phyloP scores from a whole-genome alignment of 1,284 basidiomycete species.

The Inonotus obliquus region DNA sequence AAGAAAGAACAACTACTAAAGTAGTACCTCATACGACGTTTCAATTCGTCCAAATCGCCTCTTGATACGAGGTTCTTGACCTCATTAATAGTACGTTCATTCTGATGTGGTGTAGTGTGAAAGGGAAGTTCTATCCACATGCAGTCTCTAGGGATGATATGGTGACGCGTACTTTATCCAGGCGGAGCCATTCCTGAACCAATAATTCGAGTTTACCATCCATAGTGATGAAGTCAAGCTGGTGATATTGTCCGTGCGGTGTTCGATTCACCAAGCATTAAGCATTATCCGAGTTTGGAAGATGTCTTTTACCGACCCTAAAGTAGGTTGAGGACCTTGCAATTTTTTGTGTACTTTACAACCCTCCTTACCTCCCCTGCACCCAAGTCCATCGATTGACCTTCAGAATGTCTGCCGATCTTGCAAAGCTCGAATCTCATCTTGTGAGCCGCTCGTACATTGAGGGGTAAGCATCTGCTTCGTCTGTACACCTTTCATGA shows the following conservation, averaged over 20 bases:
- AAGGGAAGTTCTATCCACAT: neutral
- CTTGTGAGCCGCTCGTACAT: constrained; percentile 84
- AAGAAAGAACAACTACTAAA: neutral
- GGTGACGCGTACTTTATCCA: constrained; percentile 41
- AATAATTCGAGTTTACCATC: constrained; percentile 35
- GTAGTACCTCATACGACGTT: constrained; percentile 52
- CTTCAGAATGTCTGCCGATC: constrained; percentile 63
- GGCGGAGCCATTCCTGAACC: constrained; percentile 51
- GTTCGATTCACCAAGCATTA: too few species aligned
- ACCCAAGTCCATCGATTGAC: constrained; percentile 21
- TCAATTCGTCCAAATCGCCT: constrained; percentile 45
- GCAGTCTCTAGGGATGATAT: neutral
- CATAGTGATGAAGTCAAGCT: constrained; percentile 3
- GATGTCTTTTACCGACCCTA: neutral
- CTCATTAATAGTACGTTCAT: constrained; percentile 48
- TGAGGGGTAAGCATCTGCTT: constrained; percentile 71
- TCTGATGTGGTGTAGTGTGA: constrained; percentile 33
- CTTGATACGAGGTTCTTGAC: constrained; percentile 46
- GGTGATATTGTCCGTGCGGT: too few species aligned
- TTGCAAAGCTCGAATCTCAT: constrained; percentile 79
- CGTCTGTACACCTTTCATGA: constrained; percentile 40
- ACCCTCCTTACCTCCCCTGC: constrained; percentile 4
- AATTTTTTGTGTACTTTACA: too few species aligned
- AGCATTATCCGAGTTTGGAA: neutral
- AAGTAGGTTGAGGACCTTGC: neutral